Conservation (phyloP, 2,329 filamentous ascomycete genomes). For the Trichothecium sympodiale region DNA sequence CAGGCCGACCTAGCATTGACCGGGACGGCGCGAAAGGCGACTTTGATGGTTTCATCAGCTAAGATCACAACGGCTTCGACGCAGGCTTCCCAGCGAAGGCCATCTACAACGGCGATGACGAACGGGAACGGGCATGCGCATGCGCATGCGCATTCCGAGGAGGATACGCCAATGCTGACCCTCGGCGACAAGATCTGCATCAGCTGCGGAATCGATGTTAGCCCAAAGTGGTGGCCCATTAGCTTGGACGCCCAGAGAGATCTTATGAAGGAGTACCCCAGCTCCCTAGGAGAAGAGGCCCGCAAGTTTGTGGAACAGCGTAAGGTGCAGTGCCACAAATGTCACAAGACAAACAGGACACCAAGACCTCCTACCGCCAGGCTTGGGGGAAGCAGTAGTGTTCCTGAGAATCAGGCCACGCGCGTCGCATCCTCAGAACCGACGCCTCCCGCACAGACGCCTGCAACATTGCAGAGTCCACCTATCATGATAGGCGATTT, state of each 20-base stretch:
- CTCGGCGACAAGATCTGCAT: conserved; percentile 46
- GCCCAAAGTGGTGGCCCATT: conserved; percentile 62
- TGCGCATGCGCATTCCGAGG: conserved; percentile 8
- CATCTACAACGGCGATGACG: conserved; percentile 38
- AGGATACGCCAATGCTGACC: conserved; percentile 17
- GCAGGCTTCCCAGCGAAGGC: conserved; percentile 34
- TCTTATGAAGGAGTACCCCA: conserved; percentile 36
- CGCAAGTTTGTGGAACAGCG: conserved; percentile 48
- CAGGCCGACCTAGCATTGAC: conserved; percentile 86
- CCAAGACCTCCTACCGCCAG: conserved; percentile 18
- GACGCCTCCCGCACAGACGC: no score
- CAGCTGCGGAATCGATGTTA: conserved; percentile 58
- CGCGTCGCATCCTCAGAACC: no score
- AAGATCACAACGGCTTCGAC: conserved; percentile 33
- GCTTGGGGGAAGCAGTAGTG: no score
- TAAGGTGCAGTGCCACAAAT: conserved; percentile 67
- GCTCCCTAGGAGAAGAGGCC: conserved; percentile 39
- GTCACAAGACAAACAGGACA: conserved; percentile 43
- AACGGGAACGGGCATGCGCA: conserved; percentile 13
- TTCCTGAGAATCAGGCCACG: no score
- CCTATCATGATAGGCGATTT: no score
- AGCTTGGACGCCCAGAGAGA: conserved; percentile 39
- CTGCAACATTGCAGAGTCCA: no score
- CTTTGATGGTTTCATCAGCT: conserved; percentile 55
- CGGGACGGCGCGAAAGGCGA: conserved; percentile 87